These are phyloP conservation scores for Tetragonia tetragonoides DNA, from an alignment of 148 eudicot genomes.

Conservation along the genomic window DNA sequence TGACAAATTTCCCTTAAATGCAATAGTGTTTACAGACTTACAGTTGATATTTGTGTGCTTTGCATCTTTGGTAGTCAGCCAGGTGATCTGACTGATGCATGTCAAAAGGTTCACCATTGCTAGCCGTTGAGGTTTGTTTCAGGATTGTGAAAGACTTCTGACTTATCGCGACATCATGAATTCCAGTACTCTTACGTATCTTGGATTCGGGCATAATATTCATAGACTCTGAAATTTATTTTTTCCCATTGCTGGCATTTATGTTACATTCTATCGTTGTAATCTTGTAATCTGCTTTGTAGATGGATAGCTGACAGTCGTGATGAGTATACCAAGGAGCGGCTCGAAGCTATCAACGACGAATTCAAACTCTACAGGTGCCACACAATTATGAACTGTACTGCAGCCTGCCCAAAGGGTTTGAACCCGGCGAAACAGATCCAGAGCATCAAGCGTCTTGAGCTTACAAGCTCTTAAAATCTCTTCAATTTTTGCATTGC, in stretches of 20 bases:
- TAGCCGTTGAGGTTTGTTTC: too few relatives aligned
- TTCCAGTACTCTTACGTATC: neutral
- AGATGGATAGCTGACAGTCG: constrained; percentile 99
- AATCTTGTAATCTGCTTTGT: constrained; percentile 13
- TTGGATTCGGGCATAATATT: neutral
- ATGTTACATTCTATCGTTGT: too few relatives aligned
- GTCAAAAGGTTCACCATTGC: too few relatives aligned
- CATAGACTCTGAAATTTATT: too few relatives aligned
- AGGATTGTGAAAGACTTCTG: neutral
- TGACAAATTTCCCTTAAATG: too few relatives aligned
- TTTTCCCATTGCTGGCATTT: too few relatives aligned
- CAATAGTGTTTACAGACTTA: too few relatives aligned
- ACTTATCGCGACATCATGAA: neutral
- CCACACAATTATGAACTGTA: constrained; percentile 92
- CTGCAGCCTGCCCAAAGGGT: constrained; percentile 97
- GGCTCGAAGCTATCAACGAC: constrained; percentile 80
- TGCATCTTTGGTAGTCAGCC: too few relatives aligned
- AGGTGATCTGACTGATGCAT: too few relatives aligned
- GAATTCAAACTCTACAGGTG: constrained; percentile 98
- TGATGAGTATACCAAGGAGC: constrained; percentile 91
- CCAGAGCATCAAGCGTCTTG: constrained; percentile 74
- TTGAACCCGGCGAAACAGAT: constrained; percentile 91
- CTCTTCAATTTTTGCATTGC: neutral
- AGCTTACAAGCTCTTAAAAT: constrained; percentile 26
- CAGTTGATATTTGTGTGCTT: too few relatives aligned